Conservation (phyloP, 495 filamentous ascomycete species). For the Baudoinia panamericana region DNA sequence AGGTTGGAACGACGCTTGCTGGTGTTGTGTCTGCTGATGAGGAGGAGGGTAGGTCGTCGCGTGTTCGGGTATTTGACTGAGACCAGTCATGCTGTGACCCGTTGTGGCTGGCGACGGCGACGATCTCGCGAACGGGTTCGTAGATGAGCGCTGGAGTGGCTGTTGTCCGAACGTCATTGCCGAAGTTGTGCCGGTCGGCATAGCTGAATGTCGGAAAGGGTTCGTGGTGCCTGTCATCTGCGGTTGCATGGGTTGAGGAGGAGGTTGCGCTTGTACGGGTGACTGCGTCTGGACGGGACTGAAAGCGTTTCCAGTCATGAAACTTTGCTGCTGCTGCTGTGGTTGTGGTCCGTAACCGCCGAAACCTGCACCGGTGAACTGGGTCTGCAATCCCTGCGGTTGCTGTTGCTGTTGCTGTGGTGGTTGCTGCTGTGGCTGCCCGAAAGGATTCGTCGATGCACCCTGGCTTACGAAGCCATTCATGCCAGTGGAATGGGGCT, state of each 20-base stretch:
- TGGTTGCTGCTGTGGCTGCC: conserved; percentile 35
- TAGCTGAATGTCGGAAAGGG: conserved; percentile 27
- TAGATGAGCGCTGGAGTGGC: conserved; percentile 40
- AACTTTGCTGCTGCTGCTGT: conserved; percentile 38
- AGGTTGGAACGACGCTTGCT: too few species aligned
- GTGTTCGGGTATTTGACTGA: conserved; percentile 38
- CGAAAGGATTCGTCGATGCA: conserved; percentile 39
- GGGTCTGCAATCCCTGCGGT: conserved; percentile 28
- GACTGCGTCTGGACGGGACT: conserved; percentile 6
- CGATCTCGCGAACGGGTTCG: conserved; percentile 82
- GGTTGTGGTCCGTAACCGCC: conserved; percentile 61
- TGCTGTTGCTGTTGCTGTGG: conserved; percentile 28
- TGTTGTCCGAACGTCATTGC: conserved; percentile 1
- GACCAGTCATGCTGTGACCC: neutral
- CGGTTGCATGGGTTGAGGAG: conserved; percentile 19
- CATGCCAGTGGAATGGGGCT: conserved; percentile 24
- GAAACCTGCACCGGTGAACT: conserved; percentile 70
- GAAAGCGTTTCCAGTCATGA: conserved; percentile 34
- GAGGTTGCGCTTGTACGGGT: conserved; percentile 10
- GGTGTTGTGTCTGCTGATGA: conserved; percentile 28
- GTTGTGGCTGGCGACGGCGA: conserved; percentile 32
- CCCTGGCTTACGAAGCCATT: conserved; percentile 6
- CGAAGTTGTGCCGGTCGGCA: conserved; percentile 12
- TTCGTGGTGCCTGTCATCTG: conserved; percentile 25
- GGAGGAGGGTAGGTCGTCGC: conserved; percentile 30